Percentiles rank a stretch among this genome's conserved stretches.
Evolutionary conservation across 306 rosid genomes (phyloP).

Genomic region (Dalbergia cochinchinensis): DNA sequence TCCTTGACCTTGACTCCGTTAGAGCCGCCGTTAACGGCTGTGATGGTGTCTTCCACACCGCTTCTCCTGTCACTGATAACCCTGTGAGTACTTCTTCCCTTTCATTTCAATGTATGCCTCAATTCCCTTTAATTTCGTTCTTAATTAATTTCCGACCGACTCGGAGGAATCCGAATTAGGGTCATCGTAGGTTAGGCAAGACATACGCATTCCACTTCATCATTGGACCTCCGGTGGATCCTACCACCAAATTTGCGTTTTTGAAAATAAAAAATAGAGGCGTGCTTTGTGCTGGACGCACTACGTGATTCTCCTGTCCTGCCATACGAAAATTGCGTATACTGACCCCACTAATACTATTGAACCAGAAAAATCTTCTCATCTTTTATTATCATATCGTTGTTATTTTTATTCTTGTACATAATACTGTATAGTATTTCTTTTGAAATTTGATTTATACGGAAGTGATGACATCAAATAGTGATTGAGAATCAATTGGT

Average conservation of each 20-base stretch:
- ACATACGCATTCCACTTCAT: neutral
- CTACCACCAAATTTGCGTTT: neutral
- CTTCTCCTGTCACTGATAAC: constrained; percentile 86
- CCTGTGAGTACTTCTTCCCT: constrained; percentile 57
- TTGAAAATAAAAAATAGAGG: neutral
- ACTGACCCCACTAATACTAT: no score
- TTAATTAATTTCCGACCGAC: no score
- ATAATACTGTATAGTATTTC: no score
- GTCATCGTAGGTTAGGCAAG: no score
- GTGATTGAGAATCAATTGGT: neutral
- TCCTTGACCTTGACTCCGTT: constrained; percentile 69
- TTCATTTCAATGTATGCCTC: neutral
- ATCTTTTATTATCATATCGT: no score
- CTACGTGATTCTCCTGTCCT: neutral
- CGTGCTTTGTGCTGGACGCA: neutral
- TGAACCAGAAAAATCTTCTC: no score
- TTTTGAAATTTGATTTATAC: neutral
- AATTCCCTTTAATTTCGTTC: no score
- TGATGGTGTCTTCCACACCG: constrained; percentile 82
- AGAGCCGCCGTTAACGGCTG: constrained; percentile 65
- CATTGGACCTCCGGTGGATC: neutral
- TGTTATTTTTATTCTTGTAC: neutral
- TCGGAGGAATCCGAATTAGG: no score
- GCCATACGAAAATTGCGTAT: no score
- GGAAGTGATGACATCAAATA: neutral